Base-by-base conservation (phyloP, 768 basidiomycete species). In the Exsudoporus frostii region DNA sequence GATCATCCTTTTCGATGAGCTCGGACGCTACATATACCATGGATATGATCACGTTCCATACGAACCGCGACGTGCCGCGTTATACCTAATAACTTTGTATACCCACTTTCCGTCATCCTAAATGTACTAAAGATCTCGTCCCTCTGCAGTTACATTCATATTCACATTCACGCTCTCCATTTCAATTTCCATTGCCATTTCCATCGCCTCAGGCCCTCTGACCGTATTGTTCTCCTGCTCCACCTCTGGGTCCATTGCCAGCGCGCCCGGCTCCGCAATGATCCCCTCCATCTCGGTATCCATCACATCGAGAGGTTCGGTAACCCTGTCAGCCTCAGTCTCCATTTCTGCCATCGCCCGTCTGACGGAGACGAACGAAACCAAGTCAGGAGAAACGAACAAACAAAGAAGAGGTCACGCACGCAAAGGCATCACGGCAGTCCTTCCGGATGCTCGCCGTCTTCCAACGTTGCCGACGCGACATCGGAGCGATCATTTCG, bases 371-470 rank as follows among this genome's bases (percentile, higher is more conserved):
- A 47, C 9, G 37, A n/a, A 11, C 3, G 4, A 44, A 0, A 19
- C 32, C 45, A 51, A 51, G 4, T 13, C 25, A 17, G 7, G 4
- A 3, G 6, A 34, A 14, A 38, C 25, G 2, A 20, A 32, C 22
- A 19, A 39, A 22, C 20, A 25, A 24, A 11, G 20, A 30, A 33
- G 30, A 33, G 14, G n/a, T 13, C 14, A 75, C 84, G 45, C 59
- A 86, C 87, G 74, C 69, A 61, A 76, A 91, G 3, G 86, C 85
- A 37, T 77, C 76, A 22, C 81, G 77, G 60, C 85, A 85, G n/a
- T 77, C 77, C 14, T 77, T 73, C 44, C 80, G 76, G 19, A 79
- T 73, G 32, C 69, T 71, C 1, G 71, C 48, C 20, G 73, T 77
- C 65, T 82, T 88, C 80, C 85, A 90, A 51, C 76, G 76, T 65